These are phyloP conservation scores for Rhamnella rubrinervis DNA, from an alignment of 331 rosid genomes.

Conservation along the genomic window DNA sequence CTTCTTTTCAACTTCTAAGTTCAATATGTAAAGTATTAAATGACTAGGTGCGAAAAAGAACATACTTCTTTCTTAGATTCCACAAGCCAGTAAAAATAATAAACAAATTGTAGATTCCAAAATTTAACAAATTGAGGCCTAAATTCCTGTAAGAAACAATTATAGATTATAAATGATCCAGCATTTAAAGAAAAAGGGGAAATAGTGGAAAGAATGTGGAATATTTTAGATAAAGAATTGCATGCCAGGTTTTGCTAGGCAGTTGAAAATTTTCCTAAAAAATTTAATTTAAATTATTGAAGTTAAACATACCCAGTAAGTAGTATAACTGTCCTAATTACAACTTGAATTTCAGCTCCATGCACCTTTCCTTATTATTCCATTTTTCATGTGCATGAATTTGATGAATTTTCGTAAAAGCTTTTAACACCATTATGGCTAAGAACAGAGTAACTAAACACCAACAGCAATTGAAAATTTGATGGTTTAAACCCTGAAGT, in stretches of 20 bases:
- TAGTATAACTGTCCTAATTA: slow-evolving; percentile 95
- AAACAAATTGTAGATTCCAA: slow-evolving; percentile 66
- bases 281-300: too few relatives aligned
- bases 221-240: too few relatives aligned
- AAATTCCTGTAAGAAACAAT: slow-evolving; percentile 58
- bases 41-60: slow-evolving; percentile 23
- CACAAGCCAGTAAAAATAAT: slow-evolving; percentile 46
- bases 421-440: slow-evolving; percentile 21
- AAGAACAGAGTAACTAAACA: slow-evolving; percentile 7
- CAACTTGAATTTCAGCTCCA: slow-evolving; percentile 98
- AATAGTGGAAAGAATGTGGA: not conserved
- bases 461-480: too few relatives aligned
- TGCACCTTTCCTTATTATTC: slow-evolving; percentile 61
- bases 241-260: slow-evolving; percentile 26
- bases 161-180: slow-evolving; percentile 13
- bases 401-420: slow-evolving; percentile 86
- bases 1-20: not conserved
- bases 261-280: too few relatives aligned
- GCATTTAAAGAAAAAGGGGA: not conserved
- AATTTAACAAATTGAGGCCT: slow-evolving; percentile 64
- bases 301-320: slow-evolving; percentile 58
- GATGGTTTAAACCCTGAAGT: too few relatives aligned
- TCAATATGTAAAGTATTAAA: slow-evolving; percentile 13
- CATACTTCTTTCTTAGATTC: slow-evolving; percentile 72
- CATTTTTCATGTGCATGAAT: slow-evolving; percentile 79